Conservation (phyloP, 2,329 filamentous ascomycete genomes). For the Monosporascus sp. region DNA sequence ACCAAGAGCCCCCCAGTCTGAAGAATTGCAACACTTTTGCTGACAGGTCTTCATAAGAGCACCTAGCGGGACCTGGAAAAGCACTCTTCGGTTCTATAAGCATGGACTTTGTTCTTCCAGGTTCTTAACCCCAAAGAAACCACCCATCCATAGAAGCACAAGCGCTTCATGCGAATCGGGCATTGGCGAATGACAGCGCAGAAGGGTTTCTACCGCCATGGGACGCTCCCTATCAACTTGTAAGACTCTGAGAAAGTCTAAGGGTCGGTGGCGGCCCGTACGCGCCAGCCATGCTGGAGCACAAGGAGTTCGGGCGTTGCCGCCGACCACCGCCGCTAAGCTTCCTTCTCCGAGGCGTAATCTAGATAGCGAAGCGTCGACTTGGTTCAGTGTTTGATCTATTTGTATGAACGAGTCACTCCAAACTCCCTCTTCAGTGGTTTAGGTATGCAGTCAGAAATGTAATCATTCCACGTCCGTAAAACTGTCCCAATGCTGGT, state of each 20-base stretch:
- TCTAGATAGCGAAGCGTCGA: neutral
- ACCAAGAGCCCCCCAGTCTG: too few relatives aligned
- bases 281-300: neutral
- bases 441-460: too few relatives aligned
- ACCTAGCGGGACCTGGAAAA: too few relatives aligned
- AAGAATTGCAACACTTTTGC: too few relatives aligned
- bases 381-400: neutral
- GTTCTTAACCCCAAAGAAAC: neutral
- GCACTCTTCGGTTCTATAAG: neutral
- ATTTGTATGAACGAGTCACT: neutral
- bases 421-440: too few relatives aligned
- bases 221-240: neutral
- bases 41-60: too few relatives aligned
- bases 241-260: constrained; percentile 2
- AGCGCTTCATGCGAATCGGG: neutral
- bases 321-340: too few relatives aligned
- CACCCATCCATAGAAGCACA: too few relatives aligned
- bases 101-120: neutral
- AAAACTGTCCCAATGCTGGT: too few relatives aligned
- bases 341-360: neutral
- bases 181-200: neutral
- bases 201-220: neutral
- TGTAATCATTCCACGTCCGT: too few relatives aligned
- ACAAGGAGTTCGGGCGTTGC: too few relatives aligned
- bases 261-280: constrained; percentile 10